phyloP scores from a whole-genome alignment of 129 eudicot genomes.

The Saposhnikovia divaricata region DNA sequence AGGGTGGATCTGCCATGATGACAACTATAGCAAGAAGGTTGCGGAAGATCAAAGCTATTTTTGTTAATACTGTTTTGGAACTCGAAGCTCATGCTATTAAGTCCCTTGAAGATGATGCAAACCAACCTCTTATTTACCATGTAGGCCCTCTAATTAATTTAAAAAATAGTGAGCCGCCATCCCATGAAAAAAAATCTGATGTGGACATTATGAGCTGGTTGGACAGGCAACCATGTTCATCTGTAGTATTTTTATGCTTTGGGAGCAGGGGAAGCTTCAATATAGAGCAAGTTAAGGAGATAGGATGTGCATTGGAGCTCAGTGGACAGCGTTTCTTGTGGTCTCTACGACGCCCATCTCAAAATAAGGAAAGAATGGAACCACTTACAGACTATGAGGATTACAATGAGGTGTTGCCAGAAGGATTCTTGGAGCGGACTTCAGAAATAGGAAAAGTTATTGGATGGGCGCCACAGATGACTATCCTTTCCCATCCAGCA shows the following conservation, averaged over 20 bases:
- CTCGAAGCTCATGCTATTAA: slow-evolving; percentile 1
- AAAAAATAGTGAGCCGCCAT: neutral
- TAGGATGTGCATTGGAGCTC: slow-evolving; percentile 22
- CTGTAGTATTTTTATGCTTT: slow-evolving; percentile 37
- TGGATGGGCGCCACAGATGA: slow-evolving; percentile 5
- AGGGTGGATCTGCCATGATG: neutral
- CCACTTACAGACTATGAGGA: neutral
- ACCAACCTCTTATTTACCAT: neutral
- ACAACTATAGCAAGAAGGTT: neutral
- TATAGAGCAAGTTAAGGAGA: slow-evolving; percentile 21
- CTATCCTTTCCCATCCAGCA: neutral
- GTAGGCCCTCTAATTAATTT: neutral
- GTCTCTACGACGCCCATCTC: neutral
- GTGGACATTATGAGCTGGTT: slow-evolving; percentile 22
- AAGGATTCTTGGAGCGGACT: slow-evolving; percentile 2
- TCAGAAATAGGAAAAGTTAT: slow-evolving; percentile 2
- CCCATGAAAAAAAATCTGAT: neutral
- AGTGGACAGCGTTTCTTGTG: slow-evolving; percentile 7
- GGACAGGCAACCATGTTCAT: slow-evolving; percentile 25
- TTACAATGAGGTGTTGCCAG: neutral
- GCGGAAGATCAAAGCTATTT: neutral
- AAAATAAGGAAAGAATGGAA: neutral
- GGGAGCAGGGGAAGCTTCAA: slow-evolving; percentile 26
- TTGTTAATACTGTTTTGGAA: neutral
- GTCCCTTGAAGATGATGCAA: neutral